Base-by-base conservation (phyloP, 2,329 filamentous ascomycete genomes). In the Penicillium sp. region DNA sequence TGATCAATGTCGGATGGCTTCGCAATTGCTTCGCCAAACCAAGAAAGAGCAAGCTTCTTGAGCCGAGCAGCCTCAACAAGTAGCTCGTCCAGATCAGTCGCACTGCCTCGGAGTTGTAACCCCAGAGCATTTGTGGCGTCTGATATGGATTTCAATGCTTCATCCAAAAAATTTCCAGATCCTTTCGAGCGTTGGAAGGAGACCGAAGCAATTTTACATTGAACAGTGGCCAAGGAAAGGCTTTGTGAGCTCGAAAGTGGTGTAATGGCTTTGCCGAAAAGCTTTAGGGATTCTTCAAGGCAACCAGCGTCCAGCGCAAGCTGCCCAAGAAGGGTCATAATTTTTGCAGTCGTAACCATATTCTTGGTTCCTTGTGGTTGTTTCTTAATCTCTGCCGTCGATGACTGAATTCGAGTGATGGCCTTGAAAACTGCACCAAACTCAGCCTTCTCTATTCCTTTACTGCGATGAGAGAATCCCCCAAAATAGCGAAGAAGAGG, bases 11-110 rank as follows among this genome's bases (percentile, higher is more conserved):
- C 58, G 2, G 23, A 25, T 1, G 27, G 35, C 22, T 67, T 71
- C 14, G 61, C 57, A 14, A 73, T 59, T 7, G 58, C 50, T 12
- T 73, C 68, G 2, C 72, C 71, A 54, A 73, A 67, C 62, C 67
- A 70, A 41, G 65, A 65, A 66, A 77, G 74, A 4, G 74, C 63
- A 26, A 70, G 49, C 54, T 77, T 79, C 54, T 77, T 77, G 31
- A 79, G 62, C 55, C 70, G 74, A 4, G 75, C 73, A 23, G 75
- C 67, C 59, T 76, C 74, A 42, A 78, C 65, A 14, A 79, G 61
- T 5, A 79, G 62, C 31, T 78, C 75, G 54, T 79, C 77, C n/a
- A 79, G 56, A 31, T 78, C 76, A 40, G 60, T 65, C 9, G 69
- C 54, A 26, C 67, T 77, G 4, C 76, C 77, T 56, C 72, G 73